Evolutionary conservation across 1,284 basidiomycete genomes (phyloP), one percentile per base, ranked within the genome.

Genomic region (Fomitopsis palustris): DNA sequence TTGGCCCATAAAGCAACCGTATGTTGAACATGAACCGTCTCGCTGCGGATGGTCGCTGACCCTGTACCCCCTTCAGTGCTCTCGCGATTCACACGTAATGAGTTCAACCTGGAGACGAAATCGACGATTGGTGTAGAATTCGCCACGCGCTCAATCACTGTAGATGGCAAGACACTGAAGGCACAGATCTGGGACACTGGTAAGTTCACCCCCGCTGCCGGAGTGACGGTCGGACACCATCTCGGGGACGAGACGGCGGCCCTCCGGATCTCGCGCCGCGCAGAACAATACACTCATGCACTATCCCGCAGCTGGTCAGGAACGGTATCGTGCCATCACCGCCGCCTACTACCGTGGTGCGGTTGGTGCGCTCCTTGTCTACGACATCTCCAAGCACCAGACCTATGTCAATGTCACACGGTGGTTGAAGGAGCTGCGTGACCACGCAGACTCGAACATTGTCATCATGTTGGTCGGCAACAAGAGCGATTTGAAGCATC

Each of bases 111-210:
- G 70, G 96, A 99, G 74, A 96, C 94, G 62, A 98, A 98, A 80
- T 97, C 95, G 63, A 99, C 96, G 23, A 99, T 99, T 75, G 96
- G 96, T 61, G 97, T 99, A 69, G 97, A 99, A 77, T 99, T 99
- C 72, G 96, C 96, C 9, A 98, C 96, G 53, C 86, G 97, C 70
- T 95, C 94, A 53, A 95, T 96, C 75, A 91, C 86, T 65, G 93
- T 98, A 17, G 96, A 98, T 75, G 87, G 88, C 47, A 99, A 99
- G 87, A 97, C 91, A 5, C 86, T 99, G 69, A 99, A 99, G 79
- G 96, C 96, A 31, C 96, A 99, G 78, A 98, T 99, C 69, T 99
- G 96, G 96, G 97, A 99, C 79, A 98, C 95, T 69, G 93, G 92
- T 93, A 62, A 64, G 82, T 76, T 39, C 52, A 39, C 31, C 23